A percentile compares a stretch with the other conserved stretches of the same genome.
Conservation (phyloP, 495 filamentous ascomycete species). For the Hyaloscypha finlandica region DNA sequence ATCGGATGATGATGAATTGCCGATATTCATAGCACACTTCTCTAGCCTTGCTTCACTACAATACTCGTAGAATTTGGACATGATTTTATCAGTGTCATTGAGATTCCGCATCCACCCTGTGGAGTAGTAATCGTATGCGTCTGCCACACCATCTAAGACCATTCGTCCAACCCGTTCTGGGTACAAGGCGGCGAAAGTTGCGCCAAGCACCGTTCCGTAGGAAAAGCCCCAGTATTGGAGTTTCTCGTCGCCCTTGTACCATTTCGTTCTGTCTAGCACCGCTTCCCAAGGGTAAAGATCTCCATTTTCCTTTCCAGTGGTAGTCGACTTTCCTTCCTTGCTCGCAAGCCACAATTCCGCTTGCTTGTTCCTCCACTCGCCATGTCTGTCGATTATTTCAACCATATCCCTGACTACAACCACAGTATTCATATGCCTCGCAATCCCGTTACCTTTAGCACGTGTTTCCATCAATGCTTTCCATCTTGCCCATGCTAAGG, state of each 20-base stretch:
- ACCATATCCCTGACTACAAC: constrained; percentile 48
- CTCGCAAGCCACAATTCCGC: constrained; percentile 10
- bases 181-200: constrained; percentile 52
- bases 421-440: constrained; percentile 20
- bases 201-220: constrained; percentile 66
- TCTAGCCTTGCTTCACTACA: constrained; percentile 52
- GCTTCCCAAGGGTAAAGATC: not conserved
- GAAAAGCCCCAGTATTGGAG: constrained; percentile 64
- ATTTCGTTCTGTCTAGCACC: constrained; percentile 4
- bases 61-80: constrained; percentile 47
- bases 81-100: constrained; percentile 14
- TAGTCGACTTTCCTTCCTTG: not conserved
- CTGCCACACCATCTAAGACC: constrained; percentile 50
- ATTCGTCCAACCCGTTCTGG: constrained; percentile 45
- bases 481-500: constrained; percentile 12
- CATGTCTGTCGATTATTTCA: constrained; percentile 46
- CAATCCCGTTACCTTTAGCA: constrained; percentile 7
- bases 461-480: constrained; percentile 20
- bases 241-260: constrained; percentile 24
- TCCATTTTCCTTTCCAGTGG: not conserved
- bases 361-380: constrained; percentile 34
- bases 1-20: not conserved
- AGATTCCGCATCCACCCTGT: constrained; percentile 7
- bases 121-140: constrained; percentile 45
- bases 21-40: constrained; percentile 37